Percentiles rank a stretch among this genome's conserved stretches.
Conservation (phyloP, 768 basidiomycete genomes). For the Xerocomellus chrysenteron region DNA sequence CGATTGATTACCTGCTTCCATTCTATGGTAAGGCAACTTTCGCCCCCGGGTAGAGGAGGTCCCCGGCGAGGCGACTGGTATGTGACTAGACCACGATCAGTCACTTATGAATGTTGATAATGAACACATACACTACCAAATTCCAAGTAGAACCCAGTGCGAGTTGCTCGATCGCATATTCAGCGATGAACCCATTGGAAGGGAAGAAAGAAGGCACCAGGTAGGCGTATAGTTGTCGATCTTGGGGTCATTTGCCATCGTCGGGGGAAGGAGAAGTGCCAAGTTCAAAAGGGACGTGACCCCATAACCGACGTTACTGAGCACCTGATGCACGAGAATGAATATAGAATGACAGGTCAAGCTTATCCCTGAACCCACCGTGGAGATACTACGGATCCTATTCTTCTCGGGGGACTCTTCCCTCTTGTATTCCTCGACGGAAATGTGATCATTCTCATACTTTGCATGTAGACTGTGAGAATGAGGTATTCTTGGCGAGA, state of each 20-base stretch:
- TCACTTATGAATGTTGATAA: background rate
- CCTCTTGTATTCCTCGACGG: constrained; percentile 60
- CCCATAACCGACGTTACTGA: constrained; percentile 77
- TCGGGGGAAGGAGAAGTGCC: constrained; percentile 60
- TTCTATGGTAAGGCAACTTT: constrained; percentile 76
- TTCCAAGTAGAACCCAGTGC: constrained; percentile 76
- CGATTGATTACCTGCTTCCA: constrained; percentile 69
- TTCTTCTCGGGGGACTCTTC: constrained; percentile 85
- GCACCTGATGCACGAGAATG: constrained; percentile 43
- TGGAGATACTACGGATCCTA: constrained; percentile 80
- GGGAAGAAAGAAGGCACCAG: constrained; percentile 45
- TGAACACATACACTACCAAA: constrained; percentile 79
- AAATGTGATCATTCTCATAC: constrained; percentile 59
- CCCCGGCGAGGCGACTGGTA: constrained; percentile 86
- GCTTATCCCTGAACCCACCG: constrained; percentile 41
- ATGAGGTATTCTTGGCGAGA: constrained; percentile 74
- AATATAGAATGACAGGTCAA: background rate
- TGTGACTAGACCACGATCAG: constrained; percentile 49
- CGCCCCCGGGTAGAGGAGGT: constrained; percentile 72
- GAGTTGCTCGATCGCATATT: constrained; percentile 49
- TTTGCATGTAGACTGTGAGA: constrained; percentile 53
- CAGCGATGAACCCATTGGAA: background rate
- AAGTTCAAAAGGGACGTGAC: constrained; percentile 64
- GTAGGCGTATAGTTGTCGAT: constrained; percentile 76
- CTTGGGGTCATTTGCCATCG: constrained; percentile 45